Conservation (phyloP, 768 basidiomycete species). For the Pleurotus salmoneostramineus region DNA sequence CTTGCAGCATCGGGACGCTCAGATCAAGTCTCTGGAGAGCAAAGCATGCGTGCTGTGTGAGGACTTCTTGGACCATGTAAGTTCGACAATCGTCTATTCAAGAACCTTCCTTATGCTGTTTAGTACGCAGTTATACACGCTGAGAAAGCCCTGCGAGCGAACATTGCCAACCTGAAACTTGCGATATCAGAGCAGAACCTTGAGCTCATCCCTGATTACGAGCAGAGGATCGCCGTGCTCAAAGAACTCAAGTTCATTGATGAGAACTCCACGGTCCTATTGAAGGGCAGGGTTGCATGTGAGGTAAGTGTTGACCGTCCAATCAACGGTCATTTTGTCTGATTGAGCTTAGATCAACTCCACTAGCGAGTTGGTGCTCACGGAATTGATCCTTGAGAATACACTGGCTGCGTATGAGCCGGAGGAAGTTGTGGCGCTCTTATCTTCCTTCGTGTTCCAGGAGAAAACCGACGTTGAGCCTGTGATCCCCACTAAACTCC, state of each 20-base stretch:
- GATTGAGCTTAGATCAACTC: conserved; percentile 79
- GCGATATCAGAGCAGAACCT: conserved; percentile 95
- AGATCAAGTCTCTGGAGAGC: conserved; percentile 37
- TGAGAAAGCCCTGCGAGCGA: conserved; percentile 67
- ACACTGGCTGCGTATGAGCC: conserved; percentile 87
- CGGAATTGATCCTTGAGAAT: conserved; percentile 96
- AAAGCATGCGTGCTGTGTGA: conserved; percentile 56
- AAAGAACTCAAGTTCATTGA: conserved; percentile 92
- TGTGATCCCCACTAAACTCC: conserved; percentile 70
- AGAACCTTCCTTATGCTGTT: not conserved
- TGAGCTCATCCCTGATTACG: conserved; percentile 95
- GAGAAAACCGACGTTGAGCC: conserved; percentile 96
- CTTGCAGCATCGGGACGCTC: conserved; percentile 52
- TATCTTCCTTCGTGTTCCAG: conserved; percentile 97
- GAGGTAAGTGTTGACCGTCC: conserved; percentile 52
- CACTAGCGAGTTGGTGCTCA: conserved; percentile 93
- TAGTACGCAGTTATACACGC: conserved; percentile 79
- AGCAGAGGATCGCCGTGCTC: conserved; percentile 87
- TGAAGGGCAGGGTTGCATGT: conserved; percentile 97
- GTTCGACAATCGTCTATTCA: conserved; percentile 22
- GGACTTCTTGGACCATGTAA: conserved; percentile 73
- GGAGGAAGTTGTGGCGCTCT: conserved; percentile 92
- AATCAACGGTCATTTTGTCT: conserved; percentile 2
- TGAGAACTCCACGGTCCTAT: conserved; percentile 89
- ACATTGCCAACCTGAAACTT: conserved; percentile 74